Percentiles rank a stretch among this genome's conserved stretches.
Conservation (phyloP, 2,329 filamentous ascomycete genomes). For the Penicillium sp. region DNA sequence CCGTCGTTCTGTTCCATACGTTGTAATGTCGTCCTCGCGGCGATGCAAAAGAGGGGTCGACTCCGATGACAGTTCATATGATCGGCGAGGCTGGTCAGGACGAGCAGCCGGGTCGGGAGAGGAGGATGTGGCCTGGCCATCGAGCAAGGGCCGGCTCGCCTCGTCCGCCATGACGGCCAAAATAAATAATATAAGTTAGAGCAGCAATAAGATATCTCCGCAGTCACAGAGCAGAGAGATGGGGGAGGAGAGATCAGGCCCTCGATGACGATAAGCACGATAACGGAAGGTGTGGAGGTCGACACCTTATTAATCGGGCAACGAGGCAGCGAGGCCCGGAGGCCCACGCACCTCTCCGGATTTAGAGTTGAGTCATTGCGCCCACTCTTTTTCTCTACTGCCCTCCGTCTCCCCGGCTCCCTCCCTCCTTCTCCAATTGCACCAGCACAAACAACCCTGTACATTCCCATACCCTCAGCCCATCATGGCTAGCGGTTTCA, state of each 20-base stretch:
- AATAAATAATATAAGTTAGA: constrained; percentile 1
- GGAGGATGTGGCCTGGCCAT: constrained; percentile 23
- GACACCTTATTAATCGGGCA: constrained; percentile 10
- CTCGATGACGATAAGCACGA: constrained; percentile 23
- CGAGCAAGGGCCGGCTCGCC: constrained; percentile 31
- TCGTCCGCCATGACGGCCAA: constrained; percentile 36
- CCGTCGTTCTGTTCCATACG: constrained; percentile 31
- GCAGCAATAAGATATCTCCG: background rate
- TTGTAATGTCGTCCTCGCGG: constrained; percentile 31
- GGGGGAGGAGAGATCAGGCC: background rate
- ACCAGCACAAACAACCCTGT: constrained; percentile 6
- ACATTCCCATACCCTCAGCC: constrained; percentile 7
- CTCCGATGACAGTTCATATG: constrained; percentile 41
- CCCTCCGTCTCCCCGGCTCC: background rate
- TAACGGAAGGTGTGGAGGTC: constrained; percentile 22
- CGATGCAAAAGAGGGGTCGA: constrained; percentile 43
- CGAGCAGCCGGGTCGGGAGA: constrained; percentile 18
- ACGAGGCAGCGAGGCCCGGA: background rate
- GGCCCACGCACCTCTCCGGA: constrained; percentile 7
- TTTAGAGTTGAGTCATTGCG: constrained; percentile 20
- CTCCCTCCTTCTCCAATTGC: constrained; percentile 6
- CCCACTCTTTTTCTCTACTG: constrained; percentile 6
- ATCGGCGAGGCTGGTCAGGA: constrained; percentile 17
- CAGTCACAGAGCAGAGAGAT: background rate
- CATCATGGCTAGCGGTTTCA: constrained; percentile 30